phyloP scores from a whole-genome alignment of 352 stramenopile genomes.

The Peronospora belbahrii region DNA sequence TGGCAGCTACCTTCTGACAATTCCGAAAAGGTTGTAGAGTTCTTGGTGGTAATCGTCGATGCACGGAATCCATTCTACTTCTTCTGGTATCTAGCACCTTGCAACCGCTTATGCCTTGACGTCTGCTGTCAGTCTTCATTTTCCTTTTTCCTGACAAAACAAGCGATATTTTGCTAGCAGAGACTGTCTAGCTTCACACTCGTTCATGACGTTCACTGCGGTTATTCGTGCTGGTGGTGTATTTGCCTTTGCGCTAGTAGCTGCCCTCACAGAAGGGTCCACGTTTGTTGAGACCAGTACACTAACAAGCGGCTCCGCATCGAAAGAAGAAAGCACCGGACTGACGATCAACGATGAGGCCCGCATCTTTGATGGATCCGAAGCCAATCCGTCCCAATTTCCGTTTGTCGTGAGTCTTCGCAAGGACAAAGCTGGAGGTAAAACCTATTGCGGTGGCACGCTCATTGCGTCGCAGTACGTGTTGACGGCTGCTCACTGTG shows the following conservation, averaged over 20 bases:
- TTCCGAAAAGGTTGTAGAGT: constrained; percentile 15
- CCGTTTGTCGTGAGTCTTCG: constrained; percentile 56
- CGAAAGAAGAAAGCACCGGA: constrained; percentile 14
- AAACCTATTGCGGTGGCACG: constrained; percentile 58
- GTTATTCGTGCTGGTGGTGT: constrained; percentile 10
- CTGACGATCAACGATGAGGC: constrained; percentile 32
- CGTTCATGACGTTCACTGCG: constrained; percentile 16
- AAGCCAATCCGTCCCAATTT: constrained; percentile 41
- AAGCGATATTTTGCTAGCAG: constrained; percentile 14
- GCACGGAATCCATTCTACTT: constrained; percentile 15
- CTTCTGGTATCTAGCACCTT: constrained; percentile 5
- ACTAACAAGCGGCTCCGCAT: constrained; percentile 5
- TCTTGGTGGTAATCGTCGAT: constrained; percentile 18
- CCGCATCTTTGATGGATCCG: constrained; percentile 53
- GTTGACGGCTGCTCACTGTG: constrained; percentile 66
- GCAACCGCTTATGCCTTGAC: not conserved
- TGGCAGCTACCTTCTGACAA: not conserved
- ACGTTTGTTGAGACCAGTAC: constrained; percentile 27
- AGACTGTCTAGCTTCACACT: not conserved
- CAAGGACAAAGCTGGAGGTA: constrained; percentile 22
- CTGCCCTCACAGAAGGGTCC: constrained; percentile 16
- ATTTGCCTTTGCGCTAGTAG: constrained; percentile 13
- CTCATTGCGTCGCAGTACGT: constrained; percentile 60
- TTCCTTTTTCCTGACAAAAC: constrained; percentile 11
- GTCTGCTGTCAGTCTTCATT: constrained; percentile 2